Conservation (phyloP, 164 flowering plant genomes). For the Nymphaea thermarum region DNA sequence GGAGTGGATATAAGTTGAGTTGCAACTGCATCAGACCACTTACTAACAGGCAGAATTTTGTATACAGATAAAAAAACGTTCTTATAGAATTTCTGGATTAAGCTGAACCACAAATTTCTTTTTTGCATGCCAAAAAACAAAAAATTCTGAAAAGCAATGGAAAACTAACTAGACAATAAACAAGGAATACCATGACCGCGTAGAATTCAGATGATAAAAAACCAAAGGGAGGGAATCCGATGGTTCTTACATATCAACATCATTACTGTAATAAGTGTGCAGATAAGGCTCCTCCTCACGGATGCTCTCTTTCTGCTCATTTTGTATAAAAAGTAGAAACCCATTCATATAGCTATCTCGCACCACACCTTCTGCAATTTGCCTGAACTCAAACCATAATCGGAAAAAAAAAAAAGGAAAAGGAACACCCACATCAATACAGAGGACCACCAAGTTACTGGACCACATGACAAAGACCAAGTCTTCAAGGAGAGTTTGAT, state of each 20-base stretch:
- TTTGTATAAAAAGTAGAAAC: conserved; percentile 61
- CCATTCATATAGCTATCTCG: conserved; percentile 71
- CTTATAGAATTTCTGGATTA: no score
- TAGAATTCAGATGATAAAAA: neutral
- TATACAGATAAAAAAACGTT: no score
- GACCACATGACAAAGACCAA: neutral
- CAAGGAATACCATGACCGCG: neutral
- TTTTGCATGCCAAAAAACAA: neutral
- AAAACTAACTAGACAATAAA: neutral
- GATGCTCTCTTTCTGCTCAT: conserved; percentile 47
- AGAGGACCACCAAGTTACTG: neutral
- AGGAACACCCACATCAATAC: neutral
- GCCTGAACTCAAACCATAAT: conserved; percentile 21
- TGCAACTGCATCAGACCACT: no score
- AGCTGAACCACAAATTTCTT: no score
- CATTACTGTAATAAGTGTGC: conserved; percentile 73
- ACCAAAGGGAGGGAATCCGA: neutral
- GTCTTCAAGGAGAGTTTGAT: no score
- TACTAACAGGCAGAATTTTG: no score
- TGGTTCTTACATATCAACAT: conserved; percentile 65
- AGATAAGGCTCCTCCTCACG: conserved; percentile 53
- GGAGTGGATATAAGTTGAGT: no score
- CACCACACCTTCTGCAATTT: conserved; percentile 29
- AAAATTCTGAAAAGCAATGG: neutral
- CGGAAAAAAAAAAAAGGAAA: neutral